Evolutionary conservation across 495 filamentous ascomycete species (phyloP).

Genomic region (Barbatosphaeria neglecta): DNA sequence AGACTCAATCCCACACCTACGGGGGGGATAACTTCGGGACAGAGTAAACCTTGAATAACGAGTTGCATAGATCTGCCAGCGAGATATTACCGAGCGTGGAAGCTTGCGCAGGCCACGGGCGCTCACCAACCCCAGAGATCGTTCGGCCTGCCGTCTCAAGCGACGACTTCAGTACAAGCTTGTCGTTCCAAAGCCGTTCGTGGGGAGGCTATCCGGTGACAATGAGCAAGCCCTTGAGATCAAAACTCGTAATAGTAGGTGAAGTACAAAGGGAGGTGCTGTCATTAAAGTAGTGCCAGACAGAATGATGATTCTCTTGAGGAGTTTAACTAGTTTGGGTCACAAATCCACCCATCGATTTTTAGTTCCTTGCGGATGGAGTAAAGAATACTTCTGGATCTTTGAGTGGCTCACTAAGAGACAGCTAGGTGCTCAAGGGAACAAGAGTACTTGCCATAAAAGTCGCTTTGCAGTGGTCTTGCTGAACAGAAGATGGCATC

Average conservation of each 20-base stretch:
- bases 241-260: slow-evolving; percentile 6
- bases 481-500: too few relatives aligned
- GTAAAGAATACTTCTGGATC: too few relatives aligned
- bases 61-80: neutral
- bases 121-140: slow-evolving; percentile 12
- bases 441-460: too few relatives aligned
- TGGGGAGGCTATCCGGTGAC: slow-evolving; percentile 17
- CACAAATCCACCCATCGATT: neutral
- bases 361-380: neutral
- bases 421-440: too few relatives aligned
- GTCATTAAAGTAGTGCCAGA: slow-evolving; percentile 30
- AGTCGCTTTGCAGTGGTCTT: too few relatives aligned
- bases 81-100: neutral
- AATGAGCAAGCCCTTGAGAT: neutral
- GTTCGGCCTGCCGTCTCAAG: slow-evolving; percentile 3
- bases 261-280: slow-evolving; percentile 17
- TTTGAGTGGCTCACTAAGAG: too few relatives aligned
- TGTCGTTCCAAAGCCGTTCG: slow-evolving; percentile 25
- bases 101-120: neutral
- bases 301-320: slow-evolving; percentile 33
- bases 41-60: neutral
- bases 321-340: slow-evolving; percentile 8
- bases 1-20: neutral
- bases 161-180: slow-evolving; percentile 23
- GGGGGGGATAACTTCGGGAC: neutral